Evolutionary conservation across 306 rosid species (phyloP), one percentile per base, ranked within the genome.

Genomic region (Fragaria vesca): DNA sequence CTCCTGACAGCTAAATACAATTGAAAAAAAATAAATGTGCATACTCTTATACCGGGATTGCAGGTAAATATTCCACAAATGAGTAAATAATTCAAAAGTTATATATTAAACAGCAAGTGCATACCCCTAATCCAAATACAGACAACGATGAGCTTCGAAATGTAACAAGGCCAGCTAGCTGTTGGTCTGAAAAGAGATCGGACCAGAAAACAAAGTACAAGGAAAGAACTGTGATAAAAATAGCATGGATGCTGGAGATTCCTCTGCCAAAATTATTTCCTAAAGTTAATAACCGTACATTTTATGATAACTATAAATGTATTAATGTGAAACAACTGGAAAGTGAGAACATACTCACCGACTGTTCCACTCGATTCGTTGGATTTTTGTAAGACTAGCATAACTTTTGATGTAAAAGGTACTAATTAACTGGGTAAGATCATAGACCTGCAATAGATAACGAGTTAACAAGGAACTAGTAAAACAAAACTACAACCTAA

Each of bases 141-240:
- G 89, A 86, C 78, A 88, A 42, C 5, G 82, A 81, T 54, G 91
- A 88, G 73, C 86, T 86, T 74, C 83, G 89, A 61, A 86, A 88
- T 63, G 89, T 88, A 76, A 88, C 67, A 66, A 71, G 51, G 71
- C 89, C 88, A 75, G 86, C 77, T 48, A 40, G 82, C 40, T 42
- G 80, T 76, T 86, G 83, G 85, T 88, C 91, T 80, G 91, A 88
- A 79, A 88, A 88, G 69, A 88, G 86, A 84, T 88, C 88, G 45
- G 91, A 88, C 91, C 86, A 84, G 88, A 88, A 88, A 51, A 88
- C 89, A 72, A 88, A 81, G 80, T 88, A 72, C 76, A 86, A 48
- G 45, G 91, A 86, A 74, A 78, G 83, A 69, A 73, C 68, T 54
- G 91, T 83, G 85, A 86, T 86, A 77, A 83, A 88, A 76, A 88